Base-by-base conservation (phyloP, 768 basidiomycete species). In the Lepiota brunneoincarnata region DNA sequence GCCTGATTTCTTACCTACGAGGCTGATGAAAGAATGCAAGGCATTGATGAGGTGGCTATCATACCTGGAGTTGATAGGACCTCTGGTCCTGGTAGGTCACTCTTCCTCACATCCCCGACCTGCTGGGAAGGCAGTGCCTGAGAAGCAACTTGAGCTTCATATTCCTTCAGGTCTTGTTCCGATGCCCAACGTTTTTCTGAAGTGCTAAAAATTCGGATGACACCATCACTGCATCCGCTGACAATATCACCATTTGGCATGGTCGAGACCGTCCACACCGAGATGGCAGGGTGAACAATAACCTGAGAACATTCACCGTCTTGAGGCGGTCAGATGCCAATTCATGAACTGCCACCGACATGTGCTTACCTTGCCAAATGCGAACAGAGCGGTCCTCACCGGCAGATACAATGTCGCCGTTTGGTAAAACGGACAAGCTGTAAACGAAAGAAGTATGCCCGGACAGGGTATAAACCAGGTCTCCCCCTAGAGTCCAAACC, bases 361-460 rank as follows among this genome's bases (percentile, higher is more conserved):
- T 34, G 48, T 6, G 31, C 57, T 12, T 62, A 89, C 91, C 90
- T 72, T 81, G 81, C 97, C 97, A 99, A 34, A 98, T 77, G 18
- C 96, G 81, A 46, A 96, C 84, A 3, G 89, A 89, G 44, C 96
- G 86, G 69, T 99, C 97, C 72, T 99, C 97, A 6, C 96, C 93
- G 34, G 86, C 84, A n/a, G 90, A 93, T 6, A 96, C 85, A 18
- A 94, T 78, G 59, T 88, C 85, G 17, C 95, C 91, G 57, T 72
- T 83, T 1, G 93, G 88, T 17, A 98, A 77, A 17, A 91, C 81
- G 0, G 90, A 82, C 12, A 99, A 68, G 53, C 89, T 87, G 72
- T 98, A 99, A 12, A 98, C 93, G 67, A 98, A 99, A 18, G 94
- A 97, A 1, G 94, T 96, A 67, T 98, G 97, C 1, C 94, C 97